Evolutionary conservation across 345 rosid species (phyloP).

Genomic region (Stellera chamaejasme): DNA sequence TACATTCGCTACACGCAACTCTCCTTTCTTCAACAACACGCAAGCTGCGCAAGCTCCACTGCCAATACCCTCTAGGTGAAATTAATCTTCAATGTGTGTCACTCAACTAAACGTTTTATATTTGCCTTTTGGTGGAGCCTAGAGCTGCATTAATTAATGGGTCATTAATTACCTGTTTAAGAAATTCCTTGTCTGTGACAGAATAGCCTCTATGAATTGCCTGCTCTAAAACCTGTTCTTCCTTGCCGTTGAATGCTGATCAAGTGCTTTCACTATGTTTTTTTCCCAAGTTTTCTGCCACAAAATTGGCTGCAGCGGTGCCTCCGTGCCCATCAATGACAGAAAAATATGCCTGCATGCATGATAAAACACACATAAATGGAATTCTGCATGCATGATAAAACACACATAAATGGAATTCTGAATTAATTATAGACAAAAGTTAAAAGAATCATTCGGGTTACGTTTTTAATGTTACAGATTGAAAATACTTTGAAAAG

Average conservation of each 20-base stretch:
- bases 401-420: too few relatives aligned
- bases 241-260: slow-evolving; percentile 6
- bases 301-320: slow-evolving; percentile 31
- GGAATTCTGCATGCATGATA: slow-evolving; percentile 10
- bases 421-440: slow-evolving; percentile 7
- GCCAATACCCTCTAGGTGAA: slow-evolving; percentile 22
- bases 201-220: slow-evolving; percentile 34
- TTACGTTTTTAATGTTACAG: not conserved
- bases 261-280: slow-evolving; percentile 31
- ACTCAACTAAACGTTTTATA: too few relatives aligned
- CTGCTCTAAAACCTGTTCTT: slow-evolving; percentile 6
- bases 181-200: slow-evolving; percentile 39
- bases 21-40: slow-evolving; percentile 30
- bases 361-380: too few relatives aligned
- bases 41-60: slow-evolving; percentile 49
- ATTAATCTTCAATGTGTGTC: not conserved
- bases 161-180: slow-evolving; percentile 33
- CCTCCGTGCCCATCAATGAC: slow-evolving; percentile 60
- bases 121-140: too few relatives aligned
- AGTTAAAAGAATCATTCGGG: too few relatives aligned
- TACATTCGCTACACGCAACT: slow-evolving; percentile 33
- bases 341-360: slow-evolving; percentile 30
- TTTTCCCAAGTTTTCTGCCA: slow-evolving; percentile 35
- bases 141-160: not conserved
- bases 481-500: slow-evolving; percentile 27